Base-by-base conservation (phyloP, 108 stramenopile genomes). In the Parmales sp. region DNA sequence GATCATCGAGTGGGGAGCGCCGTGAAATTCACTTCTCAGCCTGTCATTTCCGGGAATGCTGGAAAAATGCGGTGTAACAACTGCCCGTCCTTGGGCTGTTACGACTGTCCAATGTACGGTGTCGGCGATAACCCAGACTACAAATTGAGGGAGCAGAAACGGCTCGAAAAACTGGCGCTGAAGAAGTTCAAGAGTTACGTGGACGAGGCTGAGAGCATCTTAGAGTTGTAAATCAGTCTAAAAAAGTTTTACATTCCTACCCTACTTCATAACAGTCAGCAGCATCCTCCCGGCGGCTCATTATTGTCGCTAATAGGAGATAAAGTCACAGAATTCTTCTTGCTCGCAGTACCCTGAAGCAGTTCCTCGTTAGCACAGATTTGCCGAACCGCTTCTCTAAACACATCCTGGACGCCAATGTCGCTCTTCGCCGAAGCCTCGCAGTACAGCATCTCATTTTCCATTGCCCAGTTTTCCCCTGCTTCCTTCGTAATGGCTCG, bases 321-420 rank as follows among this genome's bases (percentile, higher is more conserved):
- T n/a, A n/a, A n/a, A n/a, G n/a, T n/a, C n/a, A n/a, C n/a, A n/a
- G n/a, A n/a, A n/a, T n/a, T n/a, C n/a, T n/a, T n/a, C n/a, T n/a
- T n/a, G n/a, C n/a, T n/a, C 18, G 88, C 84, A 36, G 97, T 94
- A 69, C 85, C 89, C 39, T 90, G 76, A 64, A 98, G 69, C 23
- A 94, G 81, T 66, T 91, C 89, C 6, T 95, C 95, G 80, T 92
- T 94, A 41, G 96, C 95, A 76, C 97, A 73, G 67, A 98, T 96
- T 71, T 97, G 95, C 51, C 94, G 91, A 4, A 97, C 93, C 16
- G 95, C 91, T 71, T 97, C 98, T 77, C 88, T 79, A 73, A 98
- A 98, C 1, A 72, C 76, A 71, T 96, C 90, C 67, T 85, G 85
- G 41, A 98, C 91, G 13, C 98, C 95, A 38, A 82, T 71, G 71